Evolutionary conservation across 257 asterid genomes (phyloP).

Genomic region (Handroanthus guayacan): DNA sequence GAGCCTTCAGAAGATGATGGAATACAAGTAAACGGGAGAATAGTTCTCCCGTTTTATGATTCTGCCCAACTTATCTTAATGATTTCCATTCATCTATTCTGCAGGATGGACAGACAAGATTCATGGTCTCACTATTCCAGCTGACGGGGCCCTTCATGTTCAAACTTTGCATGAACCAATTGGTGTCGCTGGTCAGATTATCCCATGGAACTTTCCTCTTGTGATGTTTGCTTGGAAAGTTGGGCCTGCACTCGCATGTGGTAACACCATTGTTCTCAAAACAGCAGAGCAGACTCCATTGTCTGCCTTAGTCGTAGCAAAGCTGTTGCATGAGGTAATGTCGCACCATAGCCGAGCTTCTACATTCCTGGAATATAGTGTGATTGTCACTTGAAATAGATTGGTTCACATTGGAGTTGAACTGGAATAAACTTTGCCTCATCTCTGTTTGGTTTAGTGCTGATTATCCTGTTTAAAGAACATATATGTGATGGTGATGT

Average conservation of each 20-base stretch:
- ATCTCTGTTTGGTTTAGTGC: background rate
- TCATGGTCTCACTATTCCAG: slow-evolving; percentile 89
- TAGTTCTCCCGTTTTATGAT: background rate
- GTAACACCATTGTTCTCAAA: slow-evolving; percentile 83
- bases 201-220: slow-evolving; percentile 98
- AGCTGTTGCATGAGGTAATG: slow-evolving; percentile 83
- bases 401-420: background rate
- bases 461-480: background rate
- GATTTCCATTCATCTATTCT: slow-evolving; percentile 30
- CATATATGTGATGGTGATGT: background rate
- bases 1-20: slow-evolving; percentile 32
- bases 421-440: background rate
- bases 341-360: background rate
- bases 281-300: slow-evolving; percentile 98
- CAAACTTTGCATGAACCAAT: slow-evolving; percentile 97
- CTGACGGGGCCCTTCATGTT: slow-evolving; percentile 89
- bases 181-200: slow-evolving; percentile 97
- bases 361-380: background rate
- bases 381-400: background rate
- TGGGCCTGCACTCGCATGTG: slow-evolving; percentile 94
- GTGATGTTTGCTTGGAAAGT: slow-evolving; percentile 92
- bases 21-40: background rate
- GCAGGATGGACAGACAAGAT: slow-evolving; percentile 99
- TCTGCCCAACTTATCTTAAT: slow-evolving; percentile 3
- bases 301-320: slow-evolving; percentile 83